These are phyloP conservation scores for Amaranthus palmeri DNA, from an alignment of 148 eudicot genomes.

Conservation along the genomic window DNA sequence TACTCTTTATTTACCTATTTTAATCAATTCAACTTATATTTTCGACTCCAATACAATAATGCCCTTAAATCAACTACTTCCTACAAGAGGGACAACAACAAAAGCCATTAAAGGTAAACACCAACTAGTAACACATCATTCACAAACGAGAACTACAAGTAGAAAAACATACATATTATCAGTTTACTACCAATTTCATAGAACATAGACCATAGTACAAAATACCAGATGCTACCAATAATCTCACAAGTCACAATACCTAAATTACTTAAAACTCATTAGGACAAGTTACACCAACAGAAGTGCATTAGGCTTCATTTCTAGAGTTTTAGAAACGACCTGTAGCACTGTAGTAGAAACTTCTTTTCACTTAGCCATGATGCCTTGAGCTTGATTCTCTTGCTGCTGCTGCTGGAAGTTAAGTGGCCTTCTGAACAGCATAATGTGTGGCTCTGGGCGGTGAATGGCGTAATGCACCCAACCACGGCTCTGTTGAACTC, in stretches of 20 bases:
- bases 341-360: neutral
- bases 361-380: conserved; percentile 53
- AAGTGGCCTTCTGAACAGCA: conserved; percentile 87
- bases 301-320: conserved; percentile 17
- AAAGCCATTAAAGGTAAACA: neutral
- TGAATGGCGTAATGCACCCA: conserved; percentile 90
- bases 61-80: no score
- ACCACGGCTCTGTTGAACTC: conserved; percentile 89
- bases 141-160: conserved; percentile 8
- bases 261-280: conserved; percentile 12
- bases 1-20: no score
- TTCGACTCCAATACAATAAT: no score
- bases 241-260: neutral
- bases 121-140: neutral
- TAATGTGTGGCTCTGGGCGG: conserved; percentile 91
- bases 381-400: conserved; percentile 43
- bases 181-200: neutral
- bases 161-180: neutral
- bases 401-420: conserved; percentile 72
- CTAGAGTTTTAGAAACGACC: conserved; percentile 29
- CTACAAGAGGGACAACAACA: neutral
- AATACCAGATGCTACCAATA: conserved; percentile 1
- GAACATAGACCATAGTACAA: neutral
- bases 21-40: no score
- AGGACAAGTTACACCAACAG: neutral